Percentiles rank a stretch among this genome's conserved stretches.
Conservation (phyloP, 2,329 filamentous ascomycete species). For the Beauveria asiatica region DNA sequence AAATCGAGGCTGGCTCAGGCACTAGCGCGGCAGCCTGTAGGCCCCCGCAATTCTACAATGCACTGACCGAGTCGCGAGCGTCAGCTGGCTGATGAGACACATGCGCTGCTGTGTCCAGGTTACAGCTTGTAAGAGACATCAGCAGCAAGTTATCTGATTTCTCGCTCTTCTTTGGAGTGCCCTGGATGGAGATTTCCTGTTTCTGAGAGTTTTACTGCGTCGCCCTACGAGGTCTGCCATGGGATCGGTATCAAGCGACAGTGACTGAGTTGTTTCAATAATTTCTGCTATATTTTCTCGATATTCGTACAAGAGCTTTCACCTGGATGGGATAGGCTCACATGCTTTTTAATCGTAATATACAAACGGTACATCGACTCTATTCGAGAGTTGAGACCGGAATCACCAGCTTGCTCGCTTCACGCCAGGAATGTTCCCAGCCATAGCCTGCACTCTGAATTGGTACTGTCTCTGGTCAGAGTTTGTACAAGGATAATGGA, state of each 20-base stretch:
- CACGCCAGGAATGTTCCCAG: conserved; percentile 80
- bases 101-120: too few species aligned
- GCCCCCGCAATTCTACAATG: neutral
- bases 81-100: too few species aligned
- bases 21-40: neutral
- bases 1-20: conserved; percentile 4
- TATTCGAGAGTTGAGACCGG: neutral
- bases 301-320: conserved; percentile 7
- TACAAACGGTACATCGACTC: neutral
- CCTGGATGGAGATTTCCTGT: neutral
- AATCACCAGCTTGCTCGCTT: conserved; percentile 92
- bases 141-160: neutral
- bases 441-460: conserved; percentile 83
- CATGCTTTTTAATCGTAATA: neutral
- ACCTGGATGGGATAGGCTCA: neutral
- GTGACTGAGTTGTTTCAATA: neutral
- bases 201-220: neutral
- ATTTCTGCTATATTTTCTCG: neutral
- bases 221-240: neutral
- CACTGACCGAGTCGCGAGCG: neutral
- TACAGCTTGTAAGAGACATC: too few species aligned
- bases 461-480: conserved; percentile 59
- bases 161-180: neutral
- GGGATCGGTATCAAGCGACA: neutral
- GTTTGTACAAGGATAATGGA: neutral